These are phyloP conservation scores for Blastocystis sp. DNA, from an alignment of 352 stramenopile genomes.

Conservation along the genomic window DNA sequence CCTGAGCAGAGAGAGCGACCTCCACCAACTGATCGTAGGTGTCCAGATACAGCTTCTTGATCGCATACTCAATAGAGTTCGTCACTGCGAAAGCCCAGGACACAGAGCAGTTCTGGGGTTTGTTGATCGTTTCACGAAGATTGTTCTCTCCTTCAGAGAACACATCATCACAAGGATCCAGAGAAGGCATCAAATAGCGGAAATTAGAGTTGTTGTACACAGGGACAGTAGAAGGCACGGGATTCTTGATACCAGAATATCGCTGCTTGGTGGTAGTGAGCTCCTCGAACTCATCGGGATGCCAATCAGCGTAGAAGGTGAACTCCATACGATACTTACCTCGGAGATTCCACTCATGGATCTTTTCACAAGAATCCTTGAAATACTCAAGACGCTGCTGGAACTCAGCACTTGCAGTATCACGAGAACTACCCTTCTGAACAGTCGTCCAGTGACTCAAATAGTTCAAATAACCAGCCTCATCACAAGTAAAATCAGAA, in stretches of 20 bases:
- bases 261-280: background rate
- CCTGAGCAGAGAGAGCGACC: conserved; percentile 35
- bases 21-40: background rate
- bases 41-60: conserved; percentile 31
- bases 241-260: conserved; percentile 22
- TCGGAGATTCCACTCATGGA: background rate
- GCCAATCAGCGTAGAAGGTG: conserved; percentile 32
- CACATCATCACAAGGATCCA: conserved; percentile 27
- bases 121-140: background rate
- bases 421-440: background rate
- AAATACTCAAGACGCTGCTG: conserved; percentile 19
- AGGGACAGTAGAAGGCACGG: background rate
- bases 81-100: conserved; percentile 12
- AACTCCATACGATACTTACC: conserved; percentile 19
- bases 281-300: conserved; percentile 27
- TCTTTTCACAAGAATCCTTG: conserved; percentile 37
- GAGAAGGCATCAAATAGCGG: conserved; percentile 20
- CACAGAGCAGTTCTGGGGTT: background rate
- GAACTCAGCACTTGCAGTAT: background rate
- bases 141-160: background rate
- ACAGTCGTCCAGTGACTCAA: background rate
- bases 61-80: conserved; percentile 17
- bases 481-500: conserved; percentile 1
- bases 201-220: conserved; percentile 3
- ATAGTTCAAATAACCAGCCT: conserved; percentile 12